Percentiles rank a stretch among this genome's conserved stretches.
phyloP scores from a whole-genome alignment of 129 eudicot species.

The Centaurea solstitialis region DNA sequence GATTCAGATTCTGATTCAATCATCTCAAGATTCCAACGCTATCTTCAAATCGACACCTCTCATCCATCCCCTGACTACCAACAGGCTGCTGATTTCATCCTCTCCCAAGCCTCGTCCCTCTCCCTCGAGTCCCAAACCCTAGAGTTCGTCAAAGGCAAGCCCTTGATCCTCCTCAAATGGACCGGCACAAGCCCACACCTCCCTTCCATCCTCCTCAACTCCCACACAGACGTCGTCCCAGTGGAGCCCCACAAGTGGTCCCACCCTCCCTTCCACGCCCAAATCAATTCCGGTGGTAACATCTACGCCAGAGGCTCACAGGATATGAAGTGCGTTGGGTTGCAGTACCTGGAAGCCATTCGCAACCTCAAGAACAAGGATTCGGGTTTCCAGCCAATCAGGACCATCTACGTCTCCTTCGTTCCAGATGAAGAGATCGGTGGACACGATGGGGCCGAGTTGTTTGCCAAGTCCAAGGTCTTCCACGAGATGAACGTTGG shows the following conservation, averaged over 20 bases:
- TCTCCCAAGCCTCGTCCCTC: slow-evolving; percentile 72
- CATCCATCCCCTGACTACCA: slow-evolving; percentile 81
- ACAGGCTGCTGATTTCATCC: slow-evolving; percentile 65
- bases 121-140: slow-evolving; percentile 62
- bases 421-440: slow-evolving; percentile 98
- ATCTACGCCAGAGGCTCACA: slow-evolving; percentile 92
- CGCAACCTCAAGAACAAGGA: slow-evolving; percentile 51
- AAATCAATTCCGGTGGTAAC: slow-evolving; percentile 41
- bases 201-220: slow-evolving; percentile 77
- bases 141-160: slow-evolving; percentile 66
- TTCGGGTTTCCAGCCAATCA: slow-evolving; percentile 57
- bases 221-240: slow-evolving; percentile 95
- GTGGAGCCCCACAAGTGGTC: slow-evolving; percentile 73
- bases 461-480: slow-evolving; percentile 52
- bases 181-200: slow-evolving; percentile 57
- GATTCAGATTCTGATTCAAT: slow-evolving; percentile 6
- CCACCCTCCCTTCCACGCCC: slow-evolving; percentile 67
- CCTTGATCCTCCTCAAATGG: slow-evolving; percentile 81
- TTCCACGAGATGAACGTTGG: slow-evolving; percentile 88
- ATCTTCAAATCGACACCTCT: slow-evolving; percentile 76
- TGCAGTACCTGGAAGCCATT: slow-evolving; percentile 92
- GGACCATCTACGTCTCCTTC: slow-evolving; percentile 66
- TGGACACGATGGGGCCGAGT: slow-evolving; percentile 80
- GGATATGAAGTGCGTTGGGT: slow-evolving; percentile 97
- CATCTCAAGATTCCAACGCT: slow-evolving; percentile 76